These are phyloP conservation scores for Pholiota conissans DNA, from an alignment of 768 basidiomycete genomes.

Conservation along the genomic window DNA sequence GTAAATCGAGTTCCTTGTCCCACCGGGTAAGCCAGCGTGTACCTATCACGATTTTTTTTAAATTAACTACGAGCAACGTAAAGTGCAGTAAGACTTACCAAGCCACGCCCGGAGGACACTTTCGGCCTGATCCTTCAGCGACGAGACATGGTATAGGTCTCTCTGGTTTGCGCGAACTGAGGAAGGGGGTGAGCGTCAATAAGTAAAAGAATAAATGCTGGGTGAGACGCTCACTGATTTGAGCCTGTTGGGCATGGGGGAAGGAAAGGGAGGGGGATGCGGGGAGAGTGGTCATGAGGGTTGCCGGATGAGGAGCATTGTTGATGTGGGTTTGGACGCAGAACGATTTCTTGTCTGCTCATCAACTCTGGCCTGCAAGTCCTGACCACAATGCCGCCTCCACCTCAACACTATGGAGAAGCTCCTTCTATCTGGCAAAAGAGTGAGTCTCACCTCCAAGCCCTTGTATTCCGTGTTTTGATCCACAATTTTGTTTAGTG, in stretches of 20 bases:
- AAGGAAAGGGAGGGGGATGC: slow-evolving; percentile 39
- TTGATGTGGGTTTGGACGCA: slow-evolving; percentile 20
- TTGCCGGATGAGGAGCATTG: slow-evolving; percentile 12
- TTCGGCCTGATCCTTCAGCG: slow-evolving; percentile 74
- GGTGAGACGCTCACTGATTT: slow-evolving; percentile 66
- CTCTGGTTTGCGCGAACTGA: slow-evolving; percentile 85
- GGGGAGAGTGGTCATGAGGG: slow-evolving; percentile 16
- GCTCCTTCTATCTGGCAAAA: slow-evolving; percentile 77
- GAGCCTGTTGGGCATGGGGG: slow-evolving; percentile 80
- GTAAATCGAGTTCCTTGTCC: slow-evolving; percentile 78
- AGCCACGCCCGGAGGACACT: slow-evolving; percentile 75
- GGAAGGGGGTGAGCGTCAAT: slow-evolving; percentile 8
- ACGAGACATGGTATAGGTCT: slow-evolving; percentile 75
- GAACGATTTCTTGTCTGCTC: slow-evolving; percentile 1
- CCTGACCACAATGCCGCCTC: slow-evolving; percentile 21
- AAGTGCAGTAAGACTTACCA: slow-evolving; percentile 43
- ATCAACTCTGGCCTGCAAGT: slow-evolving; percentile 14
- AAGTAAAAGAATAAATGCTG: background rate
- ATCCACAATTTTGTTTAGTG: slow-evolving; percentile 38
- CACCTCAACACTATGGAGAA: slow-evolving; percentile 44
- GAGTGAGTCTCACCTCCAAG: slow-evolving; percentile 42
- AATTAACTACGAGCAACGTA: background rate
- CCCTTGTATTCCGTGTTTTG: slow-evolving; percentile 4
- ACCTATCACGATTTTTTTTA: slow-evolving; percentile 42
- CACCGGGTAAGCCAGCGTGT: slow-evolving; percentile 78